Percentiles rank a stretch among this genome's conserved stretches.
phyloP scores from a whole-genome alignment of 495 filamentous ascomycete species.

The Aspergillus homomorphus region DNA sequence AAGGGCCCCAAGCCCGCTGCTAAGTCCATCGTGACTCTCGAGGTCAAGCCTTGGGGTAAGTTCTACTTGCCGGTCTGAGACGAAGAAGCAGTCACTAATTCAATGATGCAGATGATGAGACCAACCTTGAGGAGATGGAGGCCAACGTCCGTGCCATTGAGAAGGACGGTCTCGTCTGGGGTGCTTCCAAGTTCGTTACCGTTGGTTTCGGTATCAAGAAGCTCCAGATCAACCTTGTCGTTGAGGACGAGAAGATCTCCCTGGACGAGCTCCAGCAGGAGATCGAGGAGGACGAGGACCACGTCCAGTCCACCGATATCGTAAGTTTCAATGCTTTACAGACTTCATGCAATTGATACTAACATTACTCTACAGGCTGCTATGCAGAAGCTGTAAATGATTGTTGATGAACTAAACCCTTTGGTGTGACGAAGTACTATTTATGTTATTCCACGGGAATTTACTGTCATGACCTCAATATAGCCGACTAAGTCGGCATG shows the following conservation, averaged over 20 bases:
- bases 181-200: constrained; percentile 82
- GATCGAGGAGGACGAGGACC: constrained; percentile 90
- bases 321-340: constrained; percentile 44
- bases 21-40: constrained; percentile 92
- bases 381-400: constrained; percentile 86
- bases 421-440: constrained; percentile 38
- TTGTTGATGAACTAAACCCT: constrained; percentile 36
- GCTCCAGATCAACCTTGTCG: constrained; percentile 95
- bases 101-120: constrained; percentile 73
- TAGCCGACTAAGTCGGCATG: constrained; percentile 18
- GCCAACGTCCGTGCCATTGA: constrained; percentile 79
- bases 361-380: constrained; percentile 49
- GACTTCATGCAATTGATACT: constrained; percentile 19
- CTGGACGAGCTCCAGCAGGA: constrained; percentile 79
- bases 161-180: constrained; percentile 95
- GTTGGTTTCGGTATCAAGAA: constrained; percentile 99
- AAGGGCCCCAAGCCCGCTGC: constrained; percentile 80
- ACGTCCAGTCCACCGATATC: constrained; percentile 93
- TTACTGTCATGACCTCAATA: constrained; percentile 26
- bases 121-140: constrained; percentile 80
- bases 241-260: constrained; percentile 96
- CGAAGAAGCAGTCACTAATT: constrained; percentile 25
- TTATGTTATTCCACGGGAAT: constrained; percentile 32
- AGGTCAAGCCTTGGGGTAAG: constrained; percentile 98
- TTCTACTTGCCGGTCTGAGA: background rate